Evolutionary conservation across 2,329 filamentous ascomycete species (phyloP), one percentile per base, ranked within the genome.

Genomic region (Bretziella fagacearum): DNA sequence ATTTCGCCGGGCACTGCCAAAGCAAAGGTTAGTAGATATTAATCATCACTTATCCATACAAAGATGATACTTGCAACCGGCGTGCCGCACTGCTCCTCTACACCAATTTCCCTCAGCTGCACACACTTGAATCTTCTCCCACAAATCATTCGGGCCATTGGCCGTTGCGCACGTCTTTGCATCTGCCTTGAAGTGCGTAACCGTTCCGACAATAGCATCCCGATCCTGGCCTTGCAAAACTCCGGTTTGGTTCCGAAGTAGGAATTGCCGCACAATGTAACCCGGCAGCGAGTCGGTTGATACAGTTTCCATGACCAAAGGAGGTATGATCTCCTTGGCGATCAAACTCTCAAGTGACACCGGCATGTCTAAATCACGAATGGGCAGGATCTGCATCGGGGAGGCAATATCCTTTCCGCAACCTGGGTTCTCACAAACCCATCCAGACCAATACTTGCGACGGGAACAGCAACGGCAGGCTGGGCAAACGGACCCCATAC

Each of bases 401-500:
- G 64, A 52, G 1, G 53, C 51, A 30, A 68, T 60, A 8, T 55
- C 56, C 42, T 69, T 81, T 2, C 56, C 57, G 53, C 77, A 83
- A 1, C 53, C 54, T 0, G 53, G 52, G 11, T 66, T 71, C 36
- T 68, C 63, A 51, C 80, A 86, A 22, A 62, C 59, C 79, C 78
- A 84, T 1, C 68, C 66, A 4, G 60, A 61, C 77, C 79, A 86
- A 20, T 66, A 59, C 11, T 69, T 63, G 1, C 81, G 68, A 2
- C 74, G 67, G 35, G 68, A 75, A 54, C 80, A 83, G 33, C 73
- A 68, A 0, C 65, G 62, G 52, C 82, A 86, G 1, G 61, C 50
- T 0, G 74, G 75, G 53, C 82, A 87, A 2, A 81, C 72, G 40
- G 84, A 71, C 0, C 81, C 81, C 44, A 65, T 64, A 55, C 74